Evolutionary conservation across 2,329 filamentous ascomycete genomes (phyloP).

Genomic region (Diplocarpon rosae): DNA sequence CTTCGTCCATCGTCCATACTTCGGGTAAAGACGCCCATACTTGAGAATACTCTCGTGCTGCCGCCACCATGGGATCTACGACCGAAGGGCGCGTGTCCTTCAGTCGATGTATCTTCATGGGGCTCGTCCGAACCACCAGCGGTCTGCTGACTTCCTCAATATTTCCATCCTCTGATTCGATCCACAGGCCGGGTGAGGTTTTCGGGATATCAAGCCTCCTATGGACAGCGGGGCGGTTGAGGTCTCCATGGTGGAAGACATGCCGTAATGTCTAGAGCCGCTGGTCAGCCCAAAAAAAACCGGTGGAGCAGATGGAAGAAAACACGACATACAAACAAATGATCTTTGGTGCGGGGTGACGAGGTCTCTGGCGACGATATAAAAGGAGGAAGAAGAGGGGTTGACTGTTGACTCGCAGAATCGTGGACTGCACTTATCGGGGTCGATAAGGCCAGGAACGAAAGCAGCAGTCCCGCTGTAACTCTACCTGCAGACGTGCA

Average conservation of each 20-base stretch:
- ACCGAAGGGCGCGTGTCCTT: constrained; percentile 64
- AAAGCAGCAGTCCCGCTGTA: constrained; percentile 42
- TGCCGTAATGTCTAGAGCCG: constrained; percentile 56
- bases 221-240: constrained; percentile 67
- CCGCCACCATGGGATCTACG: constrained; percentile 68
- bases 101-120: constrained; percentile 67
- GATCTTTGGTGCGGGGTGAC: constrained; percentile 35
- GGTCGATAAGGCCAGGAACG: constrained; percentile 51
- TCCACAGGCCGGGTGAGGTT: constrained; percentile 43
- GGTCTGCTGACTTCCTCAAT: constrained; percentile 39
- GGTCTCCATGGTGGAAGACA: constrained; percentile 83
- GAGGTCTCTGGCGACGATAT: constrained; percentile 34
- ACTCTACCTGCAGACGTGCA: constrained; percentile 51
- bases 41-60: constrained; percentile 57
- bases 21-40: constrained; percentile 57
- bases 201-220: constrained; percentile 59
- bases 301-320: background rate
- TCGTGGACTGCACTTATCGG: constrained; percentile 30
- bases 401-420: constrained; percentile 31
- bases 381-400: constrained; percentile 23
- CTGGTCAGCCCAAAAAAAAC: constrained; percentile 9
- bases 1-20: constrained; percentile 70
- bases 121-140: constrained; percentile 51
- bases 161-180: constrained; percentile 48
- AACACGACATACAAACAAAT: constrained; percentile 40